These are phyloP conservation scores for Ramaria sp. DNA, from an alignment of 768 basidiomycete species.

Conservation along the genomic window DNA sequence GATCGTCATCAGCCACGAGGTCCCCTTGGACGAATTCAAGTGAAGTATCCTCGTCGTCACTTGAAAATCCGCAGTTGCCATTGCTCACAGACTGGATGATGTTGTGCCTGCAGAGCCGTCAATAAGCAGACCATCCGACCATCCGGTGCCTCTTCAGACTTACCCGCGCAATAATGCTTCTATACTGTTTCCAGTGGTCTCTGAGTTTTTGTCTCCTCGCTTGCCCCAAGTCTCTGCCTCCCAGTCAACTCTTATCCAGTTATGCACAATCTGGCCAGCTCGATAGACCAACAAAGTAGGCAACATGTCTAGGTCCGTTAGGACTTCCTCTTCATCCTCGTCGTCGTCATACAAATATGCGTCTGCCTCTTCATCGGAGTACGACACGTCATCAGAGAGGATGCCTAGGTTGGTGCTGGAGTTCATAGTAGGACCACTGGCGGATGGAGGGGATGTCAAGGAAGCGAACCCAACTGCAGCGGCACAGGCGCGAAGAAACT, in stretches of 20 bases:
- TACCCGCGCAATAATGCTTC: conserved; percentile 6
- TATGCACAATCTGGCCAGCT: conserved; percentile 73
- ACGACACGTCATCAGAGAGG: conserved; percentile 14
- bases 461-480: conserved; percentile 64
- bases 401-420: conserved; percentile 7
- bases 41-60: conserved; percentile 1
- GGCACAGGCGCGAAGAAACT: conserved; percentile 77
- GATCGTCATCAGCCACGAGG: background rate
- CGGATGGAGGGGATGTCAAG: conserved; percentile 16
- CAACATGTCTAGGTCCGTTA: conserved; percentile 63
- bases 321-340: conserved; percentile 28
- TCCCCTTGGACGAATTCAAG: background rate
- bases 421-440: conserved; percentile 6
- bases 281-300: conserved; percentile 74
- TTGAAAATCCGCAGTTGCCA: conserved; percentile 9
- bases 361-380: conserved; percentile 35
- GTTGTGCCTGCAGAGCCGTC: background rate
- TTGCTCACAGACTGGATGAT: background rate
- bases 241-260: conserved; percentile 86
- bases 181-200: background rate
- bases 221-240: conserved; percentile 7
- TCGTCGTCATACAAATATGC: conserved; percentile 27
- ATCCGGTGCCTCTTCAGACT: too few relatives aligned
- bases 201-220: background rate
- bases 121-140: background rate